Base-by-base conservation (phyloP, 192 early-diverging fungal genomes). In the Gamsiella multidivaricata region DNA sequence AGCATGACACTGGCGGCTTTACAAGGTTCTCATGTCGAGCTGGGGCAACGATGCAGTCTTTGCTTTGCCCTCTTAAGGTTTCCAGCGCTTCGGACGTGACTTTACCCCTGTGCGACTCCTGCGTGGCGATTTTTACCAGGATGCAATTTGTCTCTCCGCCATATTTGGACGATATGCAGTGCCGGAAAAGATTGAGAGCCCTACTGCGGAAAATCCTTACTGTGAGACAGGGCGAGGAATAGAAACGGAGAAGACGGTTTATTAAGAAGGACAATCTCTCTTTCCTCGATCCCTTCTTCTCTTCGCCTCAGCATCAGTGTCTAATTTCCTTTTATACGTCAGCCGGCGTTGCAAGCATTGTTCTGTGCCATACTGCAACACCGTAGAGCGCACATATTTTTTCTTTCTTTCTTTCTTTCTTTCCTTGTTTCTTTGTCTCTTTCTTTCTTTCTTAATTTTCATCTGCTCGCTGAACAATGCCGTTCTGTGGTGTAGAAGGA, bases 401-500 rank as follows among this genome's bases (percentile, higher is more conserved):
- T n/a, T 54, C 53, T 36, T 14, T 18, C 1, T 20, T n/a, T n/a
- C n/a, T n/a, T n/a, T n/a, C n/a, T n/a, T n/a, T n/a, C n/a, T n/a
- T n/a, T n/a, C n/a, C n/a, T n/a, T n/a, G n/a, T n/a, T n/a, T n/a
- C n/a, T n/a, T n/a, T n/a, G n/a, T n/a, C n/a, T n/a, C n/a, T n/a
- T n/a, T 33, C 8, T 47, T 17, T 18, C 50, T 28, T 37, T 37
- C 25, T 33, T 26, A 17, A 36, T 51, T 22, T 22, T 22, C 23
- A 32, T 34, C 33, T 34, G 43, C 33, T 50, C n/a, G 11, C 11
- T 4, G 1, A 20, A 54, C 42, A 10, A 32, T 55, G 60, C 28
- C 60, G 11, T 71, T 55, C 23, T 71, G 69, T 36, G 69, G 56
- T 43, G 60, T n/a, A 12, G 69, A 71, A 49, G 69, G 60, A 3